Percentiles rank a stretch among this genome's conserved stretches.
These are phyloP conservation scores for Pterulicium gracile DNA, from an alignment of 1,284 basidiomycete species.

Conservation along the genomic window DNA sequence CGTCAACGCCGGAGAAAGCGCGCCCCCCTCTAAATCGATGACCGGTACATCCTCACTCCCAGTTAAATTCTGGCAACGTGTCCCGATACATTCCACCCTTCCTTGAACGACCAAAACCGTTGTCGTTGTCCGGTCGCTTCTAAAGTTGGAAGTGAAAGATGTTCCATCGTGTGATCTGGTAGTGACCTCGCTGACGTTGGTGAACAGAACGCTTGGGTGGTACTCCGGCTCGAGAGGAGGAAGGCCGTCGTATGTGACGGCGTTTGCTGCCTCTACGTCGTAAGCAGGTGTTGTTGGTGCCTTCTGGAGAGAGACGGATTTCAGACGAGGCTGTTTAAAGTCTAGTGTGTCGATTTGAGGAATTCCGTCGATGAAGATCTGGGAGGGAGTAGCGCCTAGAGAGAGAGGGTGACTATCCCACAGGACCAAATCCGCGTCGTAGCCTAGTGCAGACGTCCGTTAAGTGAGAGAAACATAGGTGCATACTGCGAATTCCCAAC, in stretches of 20 bases:
- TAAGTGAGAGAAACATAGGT: neutral
- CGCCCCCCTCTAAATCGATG: neutral
- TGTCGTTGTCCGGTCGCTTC: neutral
- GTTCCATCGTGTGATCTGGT: neutral
- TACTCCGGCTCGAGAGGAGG: constrained; percentile 41
- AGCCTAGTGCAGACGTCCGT: constrained; percentile 13
- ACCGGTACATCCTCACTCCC: neutral
- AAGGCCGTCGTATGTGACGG: constrained; percentile 50
- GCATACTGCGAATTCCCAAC: constrained; percentile 14
- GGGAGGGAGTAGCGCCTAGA: constrained; percentile 59
- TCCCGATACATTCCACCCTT: neutral
- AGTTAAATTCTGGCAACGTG: neutral
- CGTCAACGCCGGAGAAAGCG: constrained; percentile 22
- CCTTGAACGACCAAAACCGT: neutral
- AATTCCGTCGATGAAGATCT: constrained; percentile 64
- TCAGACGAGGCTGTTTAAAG: constrained; percentile 28
- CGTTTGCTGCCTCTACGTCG: constrained; percentile 42
- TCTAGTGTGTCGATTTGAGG: constrained; percentile 31
- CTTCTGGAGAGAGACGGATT: constrained; percentile 36
- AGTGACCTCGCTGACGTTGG: constrained; percentile 30
- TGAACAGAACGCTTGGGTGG: constrained; percentile 25
- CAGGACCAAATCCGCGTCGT: constrained; percentile 56
- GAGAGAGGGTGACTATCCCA: constrained; percentile 84
- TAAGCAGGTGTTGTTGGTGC: constrained; percentile 52
- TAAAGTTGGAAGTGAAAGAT: neutral